Base-by-base conservation (phyloP, 192 early-diverging fungal genomes). In the Piromyces finnis region DNA sequence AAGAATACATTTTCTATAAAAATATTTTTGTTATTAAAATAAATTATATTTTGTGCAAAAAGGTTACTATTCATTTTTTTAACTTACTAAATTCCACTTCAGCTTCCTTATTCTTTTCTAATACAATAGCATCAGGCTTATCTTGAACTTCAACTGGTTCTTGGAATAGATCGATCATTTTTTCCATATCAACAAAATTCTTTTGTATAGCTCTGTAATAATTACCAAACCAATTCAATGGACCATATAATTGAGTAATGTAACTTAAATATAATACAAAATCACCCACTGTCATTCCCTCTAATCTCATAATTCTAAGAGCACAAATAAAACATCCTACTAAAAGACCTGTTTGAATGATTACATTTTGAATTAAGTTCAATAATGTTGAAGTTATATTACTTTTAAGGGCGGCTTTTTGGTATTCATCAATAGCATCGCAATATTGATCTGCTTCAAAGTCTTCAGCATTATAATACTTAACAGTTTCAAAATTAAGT, bases 401-500 rank as follows among this genome's bases (percentile, higher is more conserved):
- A 78, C 88, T 91, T 84, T 93, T 91, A 88, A 91, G 97, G 81
- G 97, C 95, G 32, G 95, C 96, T 2, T 83, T 84, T 87, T 97
- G 94, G 82, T 91, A 96, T 36, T 88, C 88, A 12, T 85, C 83
- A 77, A 99, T 91, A 0, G 95, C 92, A 30, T 93, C 85, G 22
- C 89, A 84, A 84, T 95, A 99, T 68, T 94, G 88, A 26, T 88
- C 82, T 30, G 94, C 86, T 84, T 99, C 97, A 85, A 92, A 98
- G 22, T 86, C 80, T 86, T 98, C 97, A 59, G 93, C 93, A 82
- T 92, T 92, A 86, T 96, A 98, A 84, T 98, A 98, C 85, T 99
- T 99, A 84, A 99, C 97, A 3, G 97, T 99, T 85, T 99, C 97
- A 89, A 97, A 97, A 85, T 99, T 99, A 77, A 97, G 87, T 79